phyloP scores from a whole-genome alignment of 2,329 filamentous ascomycete species.

The Bertia moriformis region DNA sequence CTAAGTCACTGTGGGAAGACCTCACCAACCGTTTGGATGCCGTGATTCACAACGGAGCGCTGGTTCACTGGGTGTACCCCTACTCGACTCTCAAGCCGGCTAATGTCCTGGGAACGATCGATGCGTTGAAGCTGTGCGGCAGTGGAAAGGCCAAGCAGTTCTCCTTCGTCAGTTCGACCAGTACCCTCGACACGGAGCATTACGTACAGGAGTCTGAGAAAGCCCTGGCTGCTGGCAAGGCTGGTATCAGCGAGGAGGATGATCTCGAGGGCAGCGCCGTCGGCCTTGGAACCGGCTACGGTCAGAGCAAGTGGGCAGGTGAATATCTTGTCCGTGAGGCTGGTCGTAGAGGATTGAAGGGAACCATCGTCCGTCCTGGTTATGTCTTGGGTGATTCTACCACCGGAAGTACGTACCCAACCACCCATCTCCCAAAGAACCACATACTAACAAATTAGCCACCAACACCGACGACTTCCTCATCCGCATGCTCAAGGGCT shows the following conservation, averaged over 20 bases:
- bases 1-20: slow-evolving; percentile 46
- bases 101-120: slow-evolving; percentile 73
- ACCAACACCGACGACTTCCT: slow-evolving; percentile 83
- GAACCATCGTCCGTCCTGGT: slow-evolving; percentile 66
- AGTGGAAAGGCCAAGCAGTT: slow-evolving; percentile 66
- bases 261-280: slow-evolving; percentile 62
- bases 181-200: slow-evolving; percentile 67
- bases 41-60: slow-evolving; percentile 70
- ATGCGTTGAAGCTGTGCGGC: slow-evolving; percentile 62
- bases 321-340: slow-evolving; percentile 63
- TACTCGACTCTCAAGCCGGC: slow-evolving; percentile 58
- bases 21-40: slow-evolving; percentile 55
- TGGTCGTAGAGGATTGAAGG: slow-evolving; percentile 59
- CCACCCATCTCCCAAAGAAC: background rate
- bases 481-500: slow-evolving; percentile 74
- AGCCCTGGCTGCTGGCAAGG: slow-evolving; percentile 41
- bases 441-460: slow-evolving; percentile 15
- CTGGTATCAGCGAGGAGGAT: slow-evolving; percentile 59
- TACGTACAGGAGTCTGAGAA: slow-evolving; percentile 62
- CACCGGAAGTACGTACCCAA: slow-evolving; percentile 32
- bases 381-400: slow-evolving; percentile 66
- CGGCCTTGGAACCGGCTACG: slow-evolving; percentile 75
- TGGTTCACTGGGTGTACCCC: slow-evolving; percentile 67
- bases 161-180: slow-evolving; percentile 71
- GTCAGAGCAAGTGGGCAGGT: slow-evolving; percentile 77